phyloP scores from a whole-genome alignment of 164 flowering plant genomes.

The Nymphaea colorata region DNA sequence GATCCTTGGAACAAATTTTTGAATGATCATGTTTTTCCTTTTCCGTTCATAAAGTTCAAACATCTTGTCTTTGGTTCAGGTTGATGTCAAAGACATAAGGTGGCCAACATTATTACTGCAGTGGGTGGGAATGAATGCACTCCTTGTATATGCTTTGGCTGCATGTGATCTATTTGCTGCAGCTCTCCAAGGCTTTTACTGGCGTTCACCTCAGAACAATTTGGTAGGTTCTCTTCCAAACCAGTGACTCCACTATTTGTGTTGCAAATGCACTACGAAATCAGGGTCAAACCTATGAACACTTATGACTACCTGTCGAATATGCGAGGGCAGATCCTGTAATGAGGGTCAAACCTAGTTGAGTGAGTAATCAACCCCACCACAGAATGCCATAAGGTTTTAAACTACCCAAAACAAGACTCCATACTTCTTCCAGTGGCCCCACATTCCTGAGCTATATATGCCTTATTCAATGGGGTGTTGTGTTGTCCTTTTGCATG shows the following conservation, averaged over 20 bases:
- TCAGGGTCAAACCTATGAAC: not conserved
- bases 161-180: conserved; percentile 65
- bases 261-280: not conserved
- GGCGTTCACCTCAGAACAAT: conserved; percentile 68
- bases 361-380: too few relatives aligned
- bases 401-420: too few relatives aligned
- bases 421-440: too few relatives aligned
- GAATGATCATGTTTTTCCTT: too few relatives aligned
- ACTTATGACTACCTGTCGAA: not conserved
- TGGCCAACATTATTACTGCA: conserved; percentile 36
- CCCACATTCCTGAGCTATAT: too few relatives aligned
- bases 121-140: conserved; percentile 89
- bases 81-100: conserved; percentile 35
- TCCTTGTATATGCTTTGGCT: conserved; percentile 56
- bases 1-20: too few relatives aligned
- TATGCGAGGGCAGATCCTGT: not conserved
- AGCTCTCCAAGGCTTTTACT: conserved; percentile 65
- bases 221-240: conserved; percentile 23
- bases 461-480: too few relatives aligned
- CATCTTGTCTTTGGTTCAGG: conserved; percentile 25
- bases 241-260: conserved; percentile 1
- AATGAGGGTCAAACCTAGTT: not conserved
- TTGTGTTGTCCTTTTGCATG: too few relatives aligned
- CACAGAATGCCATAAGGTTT: too few relatives aligned
- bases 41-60: not conserved